Conservation (phyloP, 1,139 yeast species). For the Saccharomyces hybrid region DNA sequence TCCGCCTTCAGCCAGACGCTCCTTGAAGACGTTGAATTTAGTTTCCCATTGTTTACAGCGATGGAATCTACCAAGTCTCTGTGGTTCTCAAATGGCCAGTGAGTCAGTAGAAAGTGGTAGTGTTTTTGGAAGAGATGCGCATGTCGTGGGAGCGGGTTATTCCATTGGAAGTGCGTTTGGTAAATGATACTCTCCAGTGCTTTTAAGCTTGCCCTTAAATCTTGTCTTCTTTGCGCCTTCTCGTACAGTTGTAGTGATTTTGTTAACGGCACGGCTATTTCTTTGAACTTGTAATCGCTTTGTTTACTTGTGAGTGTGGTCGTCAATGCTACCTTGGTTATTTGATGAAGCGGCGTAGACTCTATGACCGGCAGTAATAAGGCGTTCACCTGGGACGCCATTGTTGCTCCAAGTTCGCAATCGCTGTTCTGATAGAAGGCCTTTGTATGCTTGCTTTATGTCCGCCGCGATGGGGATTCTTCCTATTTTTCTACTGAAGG, state of each 20-base stretch:
- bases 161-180: slow-evolving; percentile 5
- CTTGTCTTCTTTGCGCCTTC: neutral
- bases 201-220: neutral
- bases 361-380: neutral
- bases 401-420: neutral
- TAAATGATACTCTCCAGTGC: slow-evolving; percentile 3
- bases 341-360: neutral
- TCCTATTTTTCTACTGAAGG: neutral
- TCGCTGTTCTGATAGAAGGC: neutral
- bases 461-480: neutral
- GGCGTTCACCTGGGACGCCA: neutral
- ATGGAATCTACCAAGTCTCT: neutral
- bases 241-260: neutral
- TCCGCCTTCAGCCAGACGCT: neutral
- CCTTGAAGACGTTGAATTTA: slow-evolving; percentile 2
- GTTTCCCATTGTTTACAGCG: neutral
- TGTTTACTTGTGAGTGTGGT: neutral
- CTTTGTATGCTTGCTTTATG: neutral
- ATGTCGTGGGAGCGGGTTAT: slow-evolving; percentile 5
- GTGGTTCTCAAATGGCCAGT: slow-evolving; percentile 12
- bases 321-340: neutral
- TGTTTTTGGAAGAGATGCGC: slow-evolving; percentile 4
- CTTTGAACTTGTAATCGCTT: neutral
- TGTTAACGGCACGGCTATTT: neutral
- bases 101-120: neutral